Evolutionary conservation across 768 basidiomycete genomes (phyloP).

Genomic region (Tulasnella sp.): DNA sequence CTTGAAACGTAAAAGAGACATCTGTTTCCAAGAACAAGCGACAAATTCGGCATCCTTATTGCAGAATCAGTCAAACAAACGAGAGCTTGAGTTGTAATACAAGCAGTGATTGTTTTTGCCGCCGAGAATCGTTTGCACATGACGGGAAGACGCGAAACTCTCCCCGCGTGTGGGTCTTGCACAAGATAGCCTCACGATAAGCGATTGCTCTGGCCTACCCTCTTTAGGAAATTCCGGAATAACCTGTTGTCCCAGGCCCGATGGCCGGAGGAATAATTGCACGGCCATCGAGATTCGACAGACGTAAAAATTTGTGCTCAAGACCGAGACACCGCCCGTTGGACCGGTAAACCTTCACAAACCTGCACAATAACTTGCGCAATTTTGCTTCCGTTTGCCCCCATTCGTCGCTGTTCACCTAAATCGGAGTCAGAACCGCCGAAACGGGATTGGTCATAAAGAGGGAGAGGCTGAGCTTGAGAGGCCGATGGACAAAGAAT

Average conservation of each 20-base stretch:
- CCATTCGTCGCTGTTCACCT: neutral
- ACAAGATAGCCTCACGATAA: constrained; percentile 2
- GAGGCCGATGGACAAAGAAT: neutral
- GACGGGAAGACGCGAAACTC: neutral
- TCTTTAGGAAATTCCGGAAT: neutral
- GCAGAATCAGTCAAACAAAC: neutral
- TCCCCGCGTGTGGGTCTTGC: neutral
- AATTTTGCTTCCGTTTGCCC: constrained; percentile 2
- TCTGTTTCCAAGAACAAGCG: neutral
- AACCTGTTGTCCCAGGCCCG: neutral
- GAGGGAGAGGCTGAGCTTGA: neutral
- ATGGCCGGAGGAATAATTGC: neutral
- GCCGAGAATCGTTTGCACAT: neutral
- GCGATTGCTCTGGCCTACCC: neutral
- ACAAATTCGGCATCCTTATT: neutral
- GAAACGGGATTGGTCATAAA: neutral
- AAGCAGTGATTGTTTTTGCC: neutral
- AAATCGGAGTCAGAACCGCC: neutral
- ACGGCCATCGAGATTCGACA: neutral
- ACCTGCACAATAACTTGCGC: neutral
- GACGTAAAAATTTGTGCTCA: constrained; percentile 5
- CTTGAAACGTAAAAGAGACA: neutral
- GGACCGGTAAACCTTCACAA: constrained; percentile 9
- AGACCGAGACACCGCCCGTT: constrained; percentile 1
- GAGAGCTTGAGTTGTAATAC: neutral